Base-by-base conservation (phyloP, 441 rosid genomes). In the Eutrema salsugineum region DNA sequence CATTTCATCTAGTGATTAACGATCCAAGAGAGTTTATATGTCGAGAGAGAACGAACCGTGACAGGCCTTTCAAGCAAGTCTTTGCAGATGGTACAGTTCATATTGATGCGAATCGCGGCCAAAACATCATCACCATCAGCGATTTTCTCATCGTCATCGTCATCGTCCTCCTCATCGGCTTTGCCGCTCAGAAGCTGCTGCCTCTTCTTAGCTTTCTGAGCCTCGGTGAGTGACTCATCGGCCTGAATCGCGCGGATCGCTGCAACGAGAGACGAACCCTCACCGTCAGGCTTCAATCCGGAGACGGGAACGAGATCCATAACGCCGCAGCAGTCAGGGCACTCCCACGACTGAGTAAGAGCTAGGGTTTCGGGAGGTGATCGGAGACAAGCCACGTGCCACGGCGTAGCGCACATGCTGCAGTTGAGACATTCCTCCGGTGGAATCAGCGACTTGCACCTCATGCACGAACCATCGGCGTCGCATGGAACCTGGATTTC, bases 1-100 rank as follows among this genome's bases (percentile, higher is more conserved):
- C 6, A 8, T 8, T 35, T 5, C 22, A 39, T 39, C 43, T 11
- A 12, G 0, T 9, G 39, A 35, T 35, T 9, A 9, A 2, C 2
- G 10, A 15, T 11, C 66, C 15, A 59, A 39, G 33, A 36, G 49
- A 40, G n/a, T 16, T n/a, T n/a, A 35, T 1, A 8, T 1, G 27
- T 11, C 51, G 33, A 50, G 32, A 70, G 17, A 33, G 39, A 19
- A 67, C 83, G 48, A 62, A 89, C 94, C 78, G 96, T 83, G 40
- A 91, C 90, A 1, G 93, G 97, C 16, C 89, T 83, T 5, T 87
- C 89, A 16, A 82, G 91, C 60, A 88, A 49, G 61, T 78, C 83
- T 81, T 78, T 81, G 73, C 92, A 91, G 32, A 87, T 79, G 1
- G 85, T 76, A 66, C 94, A 91, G 19, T 59, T 78, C 0, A 87